A percentile compares a stretch with the other conserved stretches of the same genome.
phyloP scores from a whole-genome alignment of 345 rosid genomes.

The Erysimum cheiranthoides region DNA sequence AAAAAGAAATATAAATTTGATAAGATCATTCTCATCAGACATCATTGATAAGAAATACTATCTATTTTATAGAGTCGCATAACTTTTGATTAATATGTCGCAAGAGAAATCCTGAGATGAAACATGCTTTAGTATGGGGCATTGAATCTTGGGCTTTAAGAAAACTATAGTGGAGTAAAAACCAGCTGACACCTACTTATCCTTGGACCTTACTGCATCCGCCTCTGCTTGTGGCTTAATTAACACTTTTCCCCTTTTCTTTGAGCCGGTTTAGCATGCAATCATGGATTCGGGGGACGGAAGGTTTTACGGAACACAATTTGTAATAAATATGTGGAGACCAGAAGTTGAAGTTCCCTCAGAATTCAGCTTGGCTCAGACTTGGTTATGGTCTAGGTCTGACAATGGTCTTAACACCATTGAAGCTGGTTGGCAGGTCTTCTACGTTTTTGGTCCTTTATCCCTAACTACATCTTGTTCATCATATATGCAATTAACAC shows the following conservation, averaged over 20 bases:
- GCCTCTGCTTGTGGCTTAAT: neutral
- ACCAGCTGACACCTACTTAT: neutral
- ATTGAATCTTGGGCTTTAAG: neutral
- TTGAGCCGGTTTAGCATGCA: constrained; percentile 47
- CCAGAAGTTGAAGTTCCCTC: constrained; percentile 53
- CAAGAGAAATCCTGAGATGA: too few relatives aligned
- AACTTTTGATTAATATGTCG: too few relatives aligned
- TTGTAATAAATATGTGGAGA: constrained; percentile 59
- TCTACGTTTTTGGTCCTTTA: constrained; percentile 6
- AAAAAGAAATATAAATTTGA: too few relatives aligned
- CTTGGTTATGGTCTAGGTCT: constrained; percentile 52
- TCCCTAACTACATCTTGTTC: neutral
- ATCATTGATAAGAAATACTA: too few relatives aligned
- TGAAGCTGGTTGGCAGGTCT: constrained; percentile 74
- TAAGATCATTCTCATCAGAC: too few relatives aligned
- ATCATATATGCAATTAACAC: neutral
- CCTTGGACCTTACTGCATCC: neutral
- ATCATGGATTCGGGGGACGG: constrained; percentile 52
- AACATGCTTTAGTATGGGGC: too few relatives aligned
- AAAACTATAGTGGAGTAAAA: neutral
- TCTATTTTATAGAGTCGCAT: too few relatives aligned
- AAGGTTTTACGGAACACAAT: constrained; percentile 58
- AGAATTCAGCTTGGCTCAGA: constrained; percentile 67
- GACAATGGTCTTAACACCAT: constrained; percentile 43
- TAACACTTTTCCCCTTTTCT: neutral